Conservation (phyloP, 371 early-diverging fungal genomes). For the Mortierella sp. region DNA sequence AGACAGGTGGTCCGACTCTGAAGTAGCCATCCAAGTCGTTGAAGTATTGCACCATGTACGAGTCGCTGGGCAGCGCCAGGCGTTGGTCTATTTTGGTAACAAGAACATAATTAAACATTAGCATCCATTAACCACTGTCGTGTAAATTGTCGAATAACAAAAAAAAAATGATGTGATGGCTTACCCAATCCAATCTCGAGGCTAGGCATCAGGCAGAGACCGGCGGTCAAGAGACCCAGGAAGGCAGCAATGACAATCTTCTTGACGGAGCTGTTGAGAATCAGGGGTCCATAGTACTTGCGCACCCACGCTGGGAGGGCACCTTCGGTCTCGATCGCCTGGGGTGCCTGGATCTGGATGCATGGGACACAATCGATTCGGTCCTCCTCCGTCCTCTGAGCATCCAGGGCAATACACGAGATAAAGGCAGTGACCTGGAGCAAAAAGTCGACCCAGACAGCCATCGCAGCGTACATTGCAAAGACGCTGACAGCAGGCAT, state of each 20-base stretch:
- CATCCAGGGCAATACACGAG: slow-evolving; percentile 78
- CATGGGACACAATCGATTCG: slow-evolving; percentile 80
- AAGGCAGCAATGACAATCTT: slow-evolving; percentile 65
- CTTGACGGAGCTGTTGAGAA: slow-evolving; percentile 66
- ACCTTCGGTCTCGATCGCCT: slow-evolving; percentile 68
- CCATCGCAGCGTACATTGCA: slow-evolving; percentile 80
- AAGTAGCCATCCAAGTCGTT: slow-evolving; percentile 76
- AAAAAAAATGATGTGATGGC: not conserved
- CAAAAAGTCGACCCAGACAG: slow-evolving; percentile 80
- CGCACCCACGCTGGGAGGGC: slow-evolving; percentile 63
- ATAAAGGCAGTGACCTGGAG: slow-evolving; percentile 83
- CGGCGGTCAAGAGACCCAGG: slow-evolving; percentile 67
- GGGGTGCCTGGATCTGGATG: slow-evolving; percentile 66
- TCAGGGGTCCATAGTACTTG: slow-evolving; percentile 71
- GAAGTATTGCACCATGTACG: slow-evolving; percentile 80
- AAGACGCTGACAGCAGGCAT: slow-evolving; percentile 88
- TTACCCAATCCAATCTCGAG: slow-evolving; percentile 70
- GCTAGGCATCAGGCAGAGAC: slow-evolving; percentile 66
- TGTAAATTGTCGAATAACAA: not conserved
- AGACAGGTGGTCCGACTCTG: slow-evolving; percentile 82
- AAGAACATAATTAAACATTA: not conserved
- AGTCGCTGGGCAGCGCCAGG: slow-evolving; percentile 78
- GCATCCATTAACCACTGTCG: not conserved
- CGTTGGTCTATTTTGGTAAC: slow-evolving; percentile 70
- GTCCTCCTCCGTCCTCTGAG: slow-evolving; percentile 67